Conservation (phyloP, 2,329 filamentous ascomycete genomes). For the Alternaria sp. region DNA sequence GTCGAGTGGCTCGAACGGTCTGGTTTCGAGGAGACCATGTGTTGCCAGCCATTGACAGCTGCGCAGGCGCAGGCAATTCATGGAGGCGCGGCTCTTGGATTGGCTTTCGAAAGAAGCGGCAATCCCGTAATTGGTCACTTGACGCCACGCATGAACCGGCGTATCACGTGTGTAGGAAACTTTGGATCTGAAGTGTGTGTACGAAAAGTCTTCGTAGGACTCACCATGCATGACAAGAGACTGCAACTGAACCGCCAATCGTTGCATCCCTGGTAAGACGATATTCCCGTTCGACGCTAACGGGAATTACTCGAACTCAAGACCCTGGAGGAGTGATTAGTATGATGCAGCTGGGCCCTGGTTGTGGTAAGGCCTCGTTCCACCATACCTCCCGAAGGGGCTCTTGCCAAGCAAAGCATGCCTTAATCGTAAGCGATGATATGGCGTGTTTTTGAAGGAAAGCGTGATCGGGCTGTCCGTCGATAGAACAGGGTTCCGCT, state of each 20-base stretch:
- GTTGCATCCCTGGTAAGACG: not conserved
- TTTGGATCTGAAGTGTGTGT: not conserved
- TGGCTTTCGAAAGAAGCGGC: not conserved
- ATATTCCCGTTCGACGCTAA: not conserved
- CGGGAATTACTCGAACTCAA: conserved; percentile 1
- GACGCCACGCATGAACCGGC: not conserved
- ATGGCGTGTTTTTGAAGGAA: not conserved
- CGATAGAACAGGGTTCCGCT: not conserved
- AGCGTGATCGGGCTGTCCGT: not conserved
- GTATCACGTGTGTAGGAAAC: conserved; percentile 2
- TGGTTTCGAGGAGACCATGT: conserved; percentile 7
- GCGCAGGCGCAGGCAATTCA: not conserved
- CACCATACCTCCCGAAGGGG: not conserved
- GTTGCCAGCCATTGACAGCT: not conserved
- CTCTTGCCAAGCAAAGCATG: not conserved
- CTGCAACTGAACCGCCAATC: not conserved
- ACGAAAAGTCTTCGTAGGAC: not conserved
- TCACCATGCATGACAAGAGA: not conserved
- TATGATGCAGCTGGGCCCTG: not conserved
- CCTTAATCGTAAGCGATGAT: not conserved
- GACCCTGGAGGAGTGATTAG: not conserved
- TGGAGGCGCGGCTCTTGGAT: not conserved
- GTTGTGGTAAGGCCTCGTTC: not conserved
- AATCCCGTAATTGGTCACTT: not conserved
- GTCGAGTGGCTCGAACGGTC: conserved; percentile 2